Base-by-base conservation (phyloP, 352 stramenopile genomes). In the Elongisporangium undulatum region DNA sequence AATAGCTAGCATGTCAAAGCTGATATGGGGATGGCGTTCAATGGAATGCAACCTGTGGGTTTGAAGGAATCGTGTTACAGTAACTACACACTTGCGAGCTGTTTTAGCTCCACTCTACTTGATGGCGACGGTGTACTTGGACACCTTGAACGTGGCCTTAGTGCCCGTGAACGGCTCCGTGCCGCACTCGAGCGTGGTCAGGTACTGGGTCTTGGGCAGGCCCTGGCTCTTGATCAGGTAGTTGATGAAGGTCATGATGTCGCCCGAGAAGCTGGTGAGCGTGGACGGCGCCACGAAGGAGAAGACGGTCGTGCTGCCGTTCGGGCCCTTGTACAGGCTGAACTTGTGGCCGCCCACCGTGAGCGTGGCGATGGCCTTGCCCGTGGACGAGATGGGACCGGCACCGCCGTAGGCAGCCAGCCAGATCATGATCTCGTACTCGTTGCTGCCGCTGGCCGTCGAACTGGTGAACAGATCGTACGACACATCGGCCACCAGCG, bases 341-440 rank as follows among this genome's bases (percentile, higher is more conserved):
- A 76, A 79, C 5, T 58, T 51, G 15, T 68, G 41, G n/a, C 61
- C 68, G 3, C 55, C 63, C 12, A 72, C 6, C 0, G 49, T 72
- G 9, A 69, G 41, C 2, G 51, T 69, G n/a, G 66, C 71, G 21
- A 76, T 59, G 4, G 68, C 54, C 39, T 64, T 62, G 49, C 65
- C 68, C 23, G 56, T 71, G 50, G 23, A 56, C 0, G 71, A 66
- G 50, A 76, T 60, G 4, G 71, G 68, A 22, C 62, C 64, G 13
- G 71, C 55, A 17, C 68, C 71, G 13, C 66, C 68, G 2, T 72
- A 51, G 10, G 71, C 65, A 6, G 71, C 56, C 20, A 79, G 63
- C 71, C 71, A 76, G 52, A 76, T 67, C 71, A 79, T 76, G 29
- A 76, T 53, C 59, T 79, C 71, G 53, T 72, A 72, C 56, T 74